Base-by-base conservation (phyloP, 1,139 yeast species). In the Lodderomyces margitis region DNA sequence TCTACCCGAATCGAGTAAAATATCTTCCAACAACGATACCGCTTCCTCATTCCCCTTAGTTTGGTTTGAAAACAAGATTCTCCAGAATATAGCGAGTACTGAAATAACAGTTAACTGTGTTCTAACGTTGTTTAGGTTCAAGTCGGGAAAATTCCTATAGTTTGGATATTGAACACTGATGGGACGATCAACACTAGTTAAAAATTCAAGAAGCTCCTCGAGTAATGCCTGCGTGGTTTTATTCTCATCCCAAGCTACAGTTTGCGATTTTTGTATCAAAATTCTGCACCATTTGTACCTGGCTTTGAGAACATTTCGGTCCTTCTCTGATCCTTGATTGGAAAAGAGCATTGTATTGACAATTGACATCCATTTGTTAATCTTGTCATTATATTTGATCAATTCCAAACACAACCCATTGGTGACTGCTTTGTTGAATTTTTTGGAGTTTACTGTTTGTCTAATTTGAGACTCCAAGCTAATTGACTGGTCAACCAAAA, bases 61-160 rank as follows among this genome's bases (percentile, higher is more conserved):
- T 6, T 57, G 59, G 2, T 62, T 60, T 44, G 69, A 62, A 49
- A 72, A 60, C 39, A 84, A 69, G 3, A 83, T 74, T 36, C 70
- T 71, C 11, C 87, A 75, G 57, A 88, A 87, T 21, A 83, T 75
- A 0, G 85, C 68, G 36, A 86, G 73, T 0, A 88, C 87, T 15
- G 80, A 75, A 11, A 83, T 66, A 31, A 85, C 83, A 1, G 88
- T 81, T 14, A 82, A 65, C 51, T 87, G 91, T 2, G 79, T 69
- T 34, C 70, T 71, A 4, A 87, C 71, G 9, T 78, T 71, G 1
- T 68, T 65, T 3, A 62, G 42, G 32, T 76, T 80, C 3, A 91
- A 62, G 1, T 70, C 67, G 3, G 89, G 83, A n/a, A 92, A 76
- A 44, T 74, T 67, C 3, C 72, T 64, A 52, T 74, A 82, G 52